Conservation (phyloP, 176 grass and related monocot genomes). For the Raddia guianensis region DNA sequence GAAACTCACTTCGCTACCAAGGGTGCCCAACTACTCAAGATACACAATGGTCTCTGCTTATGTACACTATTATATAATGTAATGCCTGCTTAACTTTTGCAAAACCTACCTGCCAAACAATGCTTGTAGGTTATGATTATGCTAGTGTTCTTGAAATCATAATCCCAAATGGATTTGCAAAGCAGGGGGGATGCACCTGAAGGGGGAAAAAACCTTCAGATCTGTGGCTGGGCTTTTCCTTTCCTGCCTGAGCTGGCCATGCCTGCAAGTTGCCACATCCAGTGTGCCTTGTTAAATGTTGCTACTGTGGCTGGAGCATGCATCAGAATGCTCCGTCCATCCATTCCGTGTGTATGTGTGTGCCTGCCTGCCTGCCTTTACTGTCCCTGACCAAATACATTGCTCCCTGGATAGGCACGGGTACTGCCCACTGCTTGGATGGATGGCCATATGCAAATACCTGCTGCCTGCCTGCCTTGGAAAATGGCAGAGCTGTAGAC, state of each 20-base stretch:
- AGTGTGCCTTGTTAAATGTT: conserved; percentile 1
- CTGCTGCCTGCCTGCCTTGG: background rate
- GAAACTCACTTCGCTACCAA: background rate
- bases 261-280: conserved; percentile 31
- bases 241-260: conserved; percentile 22
- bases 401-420: background rate
- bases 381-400: conserved; percentile 16
- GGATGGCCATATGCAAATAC: background rate
- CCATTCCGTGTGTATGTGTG: background rate
- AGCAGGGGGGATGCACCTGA: conserved; percentile 41
- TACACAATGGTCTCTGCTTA: background rate
- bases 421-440: background rate
- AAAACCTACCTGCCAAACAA: conserved; percentile 13
- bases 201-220: conserved; percentile 4
- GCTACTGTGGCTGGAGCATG: background rate
- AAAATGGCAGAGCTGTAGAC: background rate
- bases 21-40: background rate
- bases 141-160: background rate
- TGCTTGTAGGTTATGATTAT: background rate
- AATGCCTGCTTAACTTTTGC: background rate
- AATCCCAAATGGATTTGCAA: conserved; percentile 11
- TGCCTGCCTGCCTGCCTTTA: no score
- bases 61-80: conserved; percentile 6
- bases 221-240: conserved; percentile 25
- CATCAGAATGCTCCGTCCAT: background rate